Conservation (phyloP, 2,329 filamentous ascomycete species). For the Moelleriella libera region DNA sequence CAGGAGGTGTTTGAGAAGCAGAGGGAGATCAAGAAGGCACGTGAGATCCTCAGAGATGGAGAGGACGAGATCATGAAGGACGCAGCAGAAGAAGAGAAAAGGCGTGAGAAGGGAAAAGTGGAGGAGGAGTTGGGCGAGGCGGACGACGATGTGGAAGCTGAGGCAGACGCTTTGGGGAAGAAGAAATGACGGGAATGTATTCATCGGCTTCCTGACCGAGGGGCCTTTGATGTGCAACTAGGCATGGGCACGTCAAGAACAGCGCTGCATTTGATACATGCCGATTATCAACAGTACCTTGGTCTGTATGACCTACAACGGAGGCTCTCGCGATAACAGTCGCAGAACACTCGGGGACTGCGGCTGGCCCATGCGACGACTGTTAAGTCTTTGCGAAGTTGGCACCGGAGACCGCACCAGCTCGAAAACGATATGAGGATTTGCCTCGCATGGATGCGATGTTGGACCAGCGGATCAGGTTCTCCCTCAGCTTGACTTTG, state of each 20-base stretch:
- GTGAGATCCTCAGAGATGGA: conserved; percentile 61
- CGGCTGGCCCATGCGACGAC: too few species aligned
- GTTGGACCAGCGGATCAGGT: neutral
- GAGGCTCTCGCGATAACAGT: too few species aligned
- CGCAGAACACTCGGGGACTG: too few species aligned
- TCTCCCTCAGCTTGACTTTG: too few species aligned
- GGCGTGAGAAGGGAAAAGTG: conserved; percentile 18
- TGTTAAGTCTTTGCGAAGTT: too few species aligned
- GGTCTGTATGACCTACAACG: too few species aligned
- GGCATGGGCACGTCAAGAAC: too few species aligned
- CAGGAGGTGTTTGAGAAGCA: conserved; percentile 83
- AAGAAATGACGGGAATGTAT: conserved; percentile 14
- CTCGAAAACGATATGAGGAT: too few species aligned
- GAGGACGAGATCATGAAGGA: conserved; percentile 45
- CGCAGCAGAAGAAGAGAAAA: conserved; percentile 29
- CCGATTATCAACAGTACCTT: too few species aligned
- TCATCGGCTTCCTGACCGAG: neutral
- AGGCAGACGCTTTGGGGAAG: conserved; percentile 25
- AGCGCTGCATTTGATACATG: too few species aligned
- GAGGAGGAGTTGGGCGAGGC: conserved; percentile 39
- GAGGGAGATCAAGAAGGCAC: conserved; percentile 67
- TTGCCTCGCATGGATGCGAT: neutral
- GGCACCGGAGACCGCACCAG: too few species aligned
- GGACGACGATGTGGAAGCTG: conserved; percentile 33
- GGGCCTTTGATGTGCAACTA: neutral